phyloP scores from a whole-genome alignment of 495 filamentous ascomycete species.

The Aspergillus ostianus region DNA sequence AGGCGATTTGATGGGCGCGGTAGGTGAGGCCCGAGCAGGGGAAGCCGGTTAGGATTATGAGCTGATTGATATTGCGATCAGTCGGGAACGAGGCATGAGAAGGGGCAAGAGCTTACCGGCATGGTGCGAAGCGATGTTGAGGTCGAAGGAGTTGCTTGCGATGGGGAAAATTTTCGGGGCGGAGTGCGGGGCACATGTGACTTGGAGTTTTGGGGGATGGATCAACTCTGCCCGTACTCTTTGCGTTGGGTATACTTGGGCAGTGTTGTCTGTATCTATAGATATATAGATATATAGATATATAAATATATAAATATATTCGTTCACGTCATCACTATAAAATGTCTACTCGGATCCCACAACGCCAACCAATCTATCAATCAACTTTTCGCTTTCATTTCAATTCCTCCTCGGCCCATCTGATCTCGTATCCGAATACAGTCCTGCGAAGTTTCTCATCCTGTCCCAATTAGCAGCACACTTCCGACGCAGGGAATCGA shows the following conservation, averaged over 20 bases:
- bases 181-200: slow-evolving; percentile 34
- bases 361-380: slow-evolving; percentile 2
- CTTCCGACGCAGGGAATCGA: background rate
- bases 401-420: slow-evolving; percentile 35
- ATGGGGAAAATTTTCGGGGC: slow-evolving; percentile 7
- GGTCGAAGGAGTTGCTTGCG: background rate
- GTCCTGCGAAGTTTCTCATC: slow-evolving; percentile 73
- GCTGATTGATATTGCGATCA: slow-evolving; percentile 43
- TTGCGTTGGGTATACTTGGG: background rate
- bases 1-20: slow-evolving; percentile 74
- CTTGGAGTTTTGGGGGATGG: slow-evolving; percentile 1
- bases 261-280: background rate
- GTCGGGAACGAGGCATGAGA: background rate
- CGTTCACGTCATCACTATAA: background rate
- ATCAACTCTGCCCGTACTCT: too few species aligned
- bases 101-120: slow-evolving; percentile 26
- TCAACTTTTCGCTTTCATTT: slow-evolving; percentile 17
- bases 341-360: background rate
- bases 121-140: slow-evolving; percentile 22
- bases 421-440: slow-evolving; percentile 75
- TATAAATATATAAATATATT: too few species aligned
- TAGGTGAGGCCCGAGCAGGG: slow-evolving; percentile 91
- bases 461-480: slow-evolving; percentile 26
- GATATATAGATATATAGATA: too few species aligned
- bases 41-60: slow-evolving; percentile 90